A percentile compares a stretch with the other conserved stretches of the same genome.
These are phyloP conservation scores for Chrysanthemum makinoi DNA, from an alignment of 129 eudicot species.

Conservation along the genomic window DNA sequence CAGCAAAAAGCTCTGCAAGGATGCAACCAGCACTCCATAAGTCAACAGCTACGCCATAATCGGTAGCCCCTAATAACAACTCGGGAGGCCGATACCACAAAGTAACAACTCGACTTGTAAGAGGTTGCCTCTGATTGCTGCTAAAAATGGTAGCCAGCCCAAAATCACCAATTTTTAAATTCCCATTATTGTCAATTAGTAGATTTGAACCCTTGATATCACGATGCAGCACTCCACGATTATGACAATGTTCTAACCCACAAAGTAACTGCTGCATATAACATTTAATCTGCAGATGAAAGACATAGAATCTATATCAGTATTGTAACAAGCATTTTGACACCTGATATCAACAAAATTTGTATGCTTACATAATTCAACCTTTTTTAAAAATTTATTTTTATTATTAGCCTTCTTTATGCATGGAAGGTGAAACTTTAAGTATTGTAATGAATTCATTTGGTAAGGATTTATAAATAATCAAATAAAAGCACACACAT, in stretches of 20 bases:
- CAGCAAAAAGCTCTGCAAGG: slow-evolving; percentile 66
- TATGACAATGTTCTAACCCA: slow-evolving; percentile 74
- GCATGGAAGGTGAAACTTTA: too few relatives aligned
- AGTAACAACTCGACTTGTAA: slow-evolving; percentile 77
- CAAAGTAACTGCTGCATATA: slow-evolving; percentile 63
- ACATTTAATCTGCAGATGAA: slow-evolving; percentile 55
- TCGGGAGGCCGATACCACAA: slow-evolving; percentile 84
- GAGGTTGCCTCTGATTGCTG: slow-evolving; percentile 49
- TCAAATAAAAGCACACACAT: too few relatives aligned
- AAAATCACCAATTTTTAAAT: slow-evolving; percentile 70
- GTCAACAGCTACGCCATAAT: slow-evolving; percentile 70
- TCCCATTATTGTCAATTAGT: slow-evolving; percentile 54
- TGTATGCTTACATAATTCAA: too few relatives aligned
- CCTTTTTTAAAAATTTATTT: too few relatives aligned
- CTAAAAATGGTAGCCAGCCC: slow-evolving; percentile 59
- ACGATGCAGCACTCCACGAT: slow-evolving; percentile 66
- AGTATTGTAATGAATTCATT: too few relatives aligned
- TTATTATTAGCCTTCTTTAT: too few relatives aligned
- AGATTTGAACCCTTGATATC: slow-evolving; percentile 76
- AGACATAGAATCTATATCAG: slow-evolving; percentile 19
- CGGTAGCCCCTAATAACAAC: slow-evolving; percentile 67
- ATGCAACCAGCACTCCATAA: slow-evolving; percentile 84
- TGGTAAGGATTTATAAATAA: too few relatives aligned
- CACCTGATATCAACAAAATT: too few relatives aligned
- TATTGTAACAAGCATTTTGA: not conserved